A percentile compares a stretch with the other conserved stretches of the same genome.
These are phyloP conservation scores for Venturia carpophila DNA, from an alignment of 2,329 filamentous ascomycete species.

Conservation along the genomic window DNA sequence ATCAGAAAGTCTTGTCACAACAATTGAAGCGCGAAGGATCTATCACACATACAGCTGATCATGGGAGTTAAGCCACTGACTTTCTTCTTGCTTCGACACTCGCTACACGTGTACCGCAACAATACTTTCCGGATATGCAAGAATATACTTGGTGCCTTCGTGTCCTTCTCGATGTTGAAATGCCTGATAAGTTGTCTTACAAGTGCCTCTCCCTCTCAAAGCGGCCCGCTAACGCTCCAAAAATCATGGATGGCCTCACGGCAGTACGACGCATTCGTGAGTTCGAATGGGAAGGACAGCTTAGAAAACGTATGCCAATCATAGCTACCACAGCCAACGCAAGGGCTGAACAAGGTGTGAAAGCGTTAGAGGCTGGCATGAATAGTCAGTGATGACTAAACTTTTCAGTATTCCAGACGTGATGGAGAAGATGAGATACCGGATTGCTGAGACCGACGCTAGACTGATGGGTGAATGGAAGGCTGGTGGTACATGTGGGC, in stretches of 20 bases:
- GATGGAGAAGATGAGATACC: conserved; percentile 9
- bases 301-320: conserved; percentile 12
- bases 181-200: conserved; percentile 8
- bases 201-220: not conserved
- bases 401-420: conserved; percentile 30
- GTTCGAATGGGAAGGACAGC: not conserved
- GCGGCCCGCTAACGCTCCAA: not conserved
- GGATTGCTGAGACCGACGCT: conserved; percentile 1
- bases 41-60: conserved; percentile 23
- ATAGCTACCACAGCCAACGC: conserved; percentile 18
- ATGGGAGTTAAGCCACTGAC: conserved; percentile 28
- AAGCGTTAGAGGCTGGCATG: conserved; percentile 16
- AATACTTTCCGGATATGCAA: not conserved
- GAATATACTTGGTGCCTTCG: not conserved
- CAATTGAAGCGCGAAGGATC: conserved; percentile 24
- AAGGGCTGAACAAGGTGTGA: conserved; percentile 12
- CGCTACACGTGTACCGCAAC: not conserved
- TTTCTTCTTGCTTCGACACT: conserved; percentile 9
- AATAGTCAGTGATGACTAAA: conserved; percentile 25
- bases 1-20: conserved; percentile 30
- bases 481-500: not conserved
- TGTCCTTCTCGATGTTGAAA: conserved; percentile 15
- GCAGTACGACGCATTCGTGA: conserved; percentile 12
- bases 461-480: not conserved
- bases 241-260: conserved; percentile 19